A percentile compares a stretch with the other conserved stretches of the same genome.
These are phyloP conservation scores for Triticum dicoccoides DNA, from an alignment of 176 grass and related monocot genomes.

Conservation along the genomic window DNA sequence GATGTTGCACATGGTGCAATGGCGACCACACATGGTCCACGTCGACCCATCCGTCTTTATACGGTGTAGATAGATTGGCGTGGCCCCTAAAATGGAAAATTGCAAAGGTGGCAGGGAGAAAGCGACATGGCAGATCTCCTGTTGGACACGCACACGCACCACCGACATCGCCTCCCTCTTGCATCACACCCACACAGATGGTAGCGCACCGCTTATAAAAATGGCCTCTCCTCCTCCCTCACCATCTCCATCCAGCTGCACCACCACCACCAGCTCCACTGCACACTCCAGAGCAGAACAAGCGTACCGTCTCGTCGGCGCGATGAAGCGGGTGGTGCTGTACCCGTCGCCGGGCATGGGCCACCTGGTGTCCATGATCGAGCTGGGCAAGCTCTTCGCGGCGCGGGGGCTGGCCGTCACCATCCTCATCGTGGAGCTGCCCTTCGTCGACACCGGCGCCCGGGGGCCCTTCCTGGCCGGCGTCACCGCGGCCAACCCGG, in stretches of 20 bases:
- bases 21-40: too few species aligned
- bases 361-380: background rate
- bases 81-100: too few species aligned
- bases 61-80: too few species aligned
- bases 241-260: background rate
- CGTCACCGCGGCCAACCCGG: background rate
- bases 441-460: background rate
- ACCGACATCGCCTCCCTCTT: too few species aligned
- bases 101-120: too few species aligned
- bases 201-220: background rate
- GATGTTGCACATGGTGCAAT: too few species aligned
- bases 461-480: background rate
- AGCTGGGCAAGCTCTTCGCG: background rate
- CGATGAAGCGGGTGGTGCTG: background rate
- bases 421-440: background rate
- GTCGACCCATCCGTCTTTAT: too few species aligned
- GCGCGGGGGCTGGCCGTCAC: background rate
- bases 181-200: too few species aligned
- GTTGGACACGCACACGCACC: too few species aligned
- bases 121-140: too few species aligned
- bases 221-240: background rate
- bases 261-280: background rate
- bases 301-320: too few species aligned
- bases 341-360: background rate
- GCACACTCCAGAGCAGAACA: background rate